Base-by-base conservation (phyloP, 129 eudicot genomes). In the Chrysanthemum makinoi region DNA sequence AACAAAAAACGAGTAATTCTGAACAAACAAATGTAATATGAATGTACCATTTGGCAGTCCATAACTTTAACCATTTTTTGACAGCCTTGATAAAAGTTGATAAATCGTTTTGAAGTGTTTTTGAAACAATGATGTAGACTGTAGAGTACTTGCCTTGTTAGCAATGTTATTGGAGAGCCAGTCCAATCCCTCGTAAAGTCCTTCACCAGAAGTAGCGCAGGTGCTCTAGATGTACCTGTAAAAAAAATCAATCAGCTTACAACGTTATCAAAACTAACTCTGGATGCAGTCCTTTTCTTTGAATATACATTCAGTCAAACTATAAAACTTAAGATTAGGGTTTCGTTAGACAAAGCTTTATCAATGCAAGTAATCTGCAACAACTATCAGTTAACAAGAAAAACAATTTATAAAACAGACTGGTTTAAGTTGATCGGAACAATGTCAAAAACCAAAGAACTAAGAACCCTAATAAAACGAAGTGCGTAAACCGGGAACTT, bases 161-260 rank as follows among this genome's bases (percentile, higher is more conserved):
- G 99, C 99, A 84, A 95, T 95, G 83, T 95, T 95, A 94, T 88
- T 95, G 72, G 99, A 95, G 50, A 95, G 95, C 99, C 99, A 95
- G 74, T 95, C 99, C 68, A 95, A 75, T 16, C 99, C 99, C 72
- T 95, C 97, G 16, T 95, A 95, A 44, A 95, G 96, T 22, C 99
- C 99, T 83, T 95, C 99, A 22, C 99, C 99, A 39, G 99, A 90
- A 66, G 99, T 95, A 30, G 99, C 97, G 77, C 99, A 95, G 61
- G 99, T 90, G 89, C 99, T 95, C 94, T 95, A 96, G 80, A 95
- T 95, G 83, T 95, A 95, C 99, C 99, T 95, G 86, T 22, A 33
- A 62, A 46, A 22, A 62, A 49, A 46, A 47, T 12, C 1, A 22
- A 67, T 19, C 10, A 11, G 19, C 3, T 67, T 33, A 50, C 48